phyloP scores from a whole-genome alignment of 352 stramenopile genomes.

The Globisporangium viniferum region DNA sequence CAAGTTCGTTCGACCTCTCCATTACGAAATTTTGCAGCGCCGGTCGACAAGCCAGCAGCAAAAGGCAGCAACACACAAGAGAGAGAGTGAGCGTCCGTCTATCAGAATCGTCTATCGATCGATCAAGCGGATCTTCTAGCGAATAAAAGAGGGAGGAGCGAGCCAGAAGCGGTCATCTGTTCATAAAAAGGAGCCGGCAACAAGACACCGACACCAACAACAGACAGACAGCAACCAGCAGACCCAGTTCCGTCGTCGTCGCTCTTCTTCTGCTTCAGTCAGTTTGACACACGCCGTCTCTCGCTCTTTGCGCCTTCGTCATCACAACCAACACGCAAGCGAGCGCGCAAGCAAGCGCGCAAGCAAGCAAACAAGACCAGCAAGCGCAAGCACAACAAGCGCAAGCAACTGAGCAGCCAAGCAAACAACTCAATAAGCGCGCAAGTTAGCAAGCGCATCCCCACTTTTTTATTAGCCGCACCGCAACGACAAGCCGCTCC shows the following conservation, averaged over 20 bases:
- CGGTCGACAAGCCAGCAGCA: conserved; percentile 3
- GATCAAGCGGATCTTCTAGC: neutral
- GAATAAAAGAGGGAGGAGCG: conserved; percentile 2
- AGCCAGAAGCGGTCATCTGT: conserved; percentile 12
- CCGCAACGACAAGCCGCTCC: conserved; percentile 1
- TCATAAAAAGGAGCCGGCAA: conserved; percentile 8
- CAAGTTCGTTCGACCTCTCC: conserved; percentile 9
- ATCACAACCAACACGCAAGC: conserved; percentile 5
- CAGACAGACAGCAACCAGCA: neutral
- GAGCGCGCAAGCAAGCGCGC: neutral
- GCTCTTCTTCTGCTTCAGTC: conserved; percentile 8
- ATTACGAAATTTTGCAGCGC: conserved; percentile 13
- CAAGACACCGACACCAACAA: conserved; percentile 4
- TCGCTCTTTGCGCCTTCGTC: conserved; percentile 3
- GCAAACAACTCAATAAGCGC: conserved; percentile 4
- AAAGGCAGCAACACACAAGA: neutral
- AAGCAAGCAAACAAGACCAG: neutral
- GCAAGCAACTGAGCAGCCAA: neutral
- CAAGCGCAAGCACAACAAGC: neutral
- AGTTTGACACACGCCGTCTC: conserved; percentile 4
- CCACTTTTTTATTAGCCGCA: conserved; percentile 5
- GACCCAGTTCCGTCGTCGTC: neutral
- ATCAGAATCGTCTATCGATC: conserved; percentile 1
- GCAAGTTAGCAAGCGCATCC: conserved; percentile 3
- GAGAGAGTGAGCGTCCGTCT: neutral